These are phyloP conservation scores for Barbatosphaeria neglecta DNA, from an alignment of 495 filamentous ascomycete species.

Conservation along the genomic window DNA sequence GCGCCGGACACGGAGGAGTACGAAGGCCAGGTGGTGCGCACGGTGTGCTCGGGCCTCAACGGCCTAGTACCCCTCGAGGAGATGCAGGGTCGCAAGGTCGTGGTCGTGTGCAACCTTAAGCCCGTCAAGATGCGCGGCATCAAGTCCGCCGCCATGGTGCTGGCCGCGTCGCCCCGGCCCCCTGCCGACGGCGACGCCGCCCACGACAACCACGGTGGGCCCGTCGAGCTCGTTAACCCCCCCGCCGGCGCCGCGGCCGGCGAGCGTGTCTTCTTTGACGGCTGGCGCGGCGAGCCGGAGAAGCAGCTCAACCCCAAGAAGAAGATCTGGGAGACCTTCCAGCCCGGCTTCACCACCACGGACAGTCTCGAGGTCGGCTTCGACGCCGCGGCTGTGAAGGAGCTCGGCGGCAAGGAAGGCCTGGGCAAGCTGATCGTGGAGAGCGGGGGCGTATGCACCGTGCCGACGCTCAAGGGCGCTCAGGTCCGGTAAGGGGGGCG, in stretches of 20 bases:
- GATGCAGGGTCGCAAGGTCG: slow-evolving; percentile 92
- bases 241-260: slow-evolving; percentile 70
- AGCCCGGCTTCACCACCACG: slow-evolving; percentile 88
- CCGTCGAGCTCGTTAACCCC: slow-evolving; percentile 84
- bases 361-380: slow-evolving; percentile 63
- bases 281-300: slow-evolving; percentile 88
- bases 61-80: slow-evolving; percentile 83
- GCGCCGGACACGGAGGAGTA: slow-evolving; percentile 77
- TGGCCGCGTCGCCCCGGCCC: slow-evolving; percentile 77
- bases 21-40: slow-evolving; percentile 79
- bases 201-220: slow-evolving; percentile 80
- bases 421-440: slow-evolving; percentile 59
- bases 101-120: slow-evolving; percentile 94
- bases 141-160: slow-evolving; percentile 90
- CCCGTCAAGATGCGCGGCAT: slow-evolving; percentile 97
- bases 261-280: slow-evolving; percentile 84
- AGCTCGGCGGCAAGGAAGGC: slow-evolving; percentile 46
- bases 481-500: slow-evolving; percentile 61
- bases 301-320: slow-evolving; percentile 94
- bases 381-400: slow-evolving; percentile 33
- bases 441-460: slow-evolving; percentile 61
- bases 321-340: slow-evolving; percentile 94
- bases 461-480: slow-evolving; percentile 59
- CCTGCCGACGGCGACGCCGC: slow-evolving; percentile 64
- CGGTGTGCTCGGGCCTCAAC: slow-evolving; percentile 92